Base-by-base conservation (phyloP, 140 eudicot genomes). In the Senecio squalidus region DNA sequence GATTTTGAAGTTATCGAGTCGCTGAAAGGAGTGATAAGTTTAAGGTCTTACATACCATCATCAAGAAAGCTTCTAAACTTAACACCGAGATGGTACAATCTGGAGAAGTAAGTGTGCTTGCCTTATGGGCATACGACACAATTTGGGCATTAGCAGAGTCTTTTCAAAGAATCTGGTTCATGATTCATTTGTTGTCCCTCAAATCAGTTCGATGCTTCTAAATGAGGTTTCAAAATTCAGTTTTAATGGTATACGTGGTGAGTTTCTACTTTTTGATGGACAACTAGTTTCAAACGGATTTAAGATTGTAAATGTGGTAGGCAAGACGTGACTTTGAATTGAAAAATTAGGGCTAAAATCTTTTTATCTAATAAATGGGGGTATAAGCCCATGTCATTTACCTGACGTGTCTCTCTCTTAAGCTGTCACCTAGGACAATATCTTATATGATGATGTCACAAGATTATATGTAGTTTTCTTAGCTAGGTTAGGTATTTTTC, bases 211-310 rank as follows among this genome's bases (percentile, higher is more conserved):
- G 5, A 9, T 15, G 14, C 43, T 36, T 36, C 16, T 36, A 5
- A 36, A 11, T 36, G 43, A 36, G 43, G 43, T 36, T 36, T 36
- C 3, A 5, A 50, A 59, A n/a, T 22, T 25, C 15, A 57, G 27
- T 5, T 67, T 72, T 21, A 56, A 6, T 2, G 79, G 78, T 9
- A 3, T 78, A 58, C 61, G 47, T 28, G 88, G 83, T 15, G 61
- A 50, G n/a, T 76, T 64, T 57, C 58, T 21, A 4, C 62, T 80
- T 4, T 1, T 23, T 1, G 63, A 76, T 34, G 58, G 74, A 44
- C 43, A 34, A 33, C 21, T 75, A 22, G 17, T 21, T 10, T 30
- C 61, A 13, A 52, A 52, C 30, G 43, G 60, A 14, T 71, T 61
- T 34, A 57, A 66, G 62, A 63, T 80, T 15, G 62, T 71, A 16